Base-by-base conservation (phyloP, 345 rosid genomes). In the Syzygium aromaticum region DNA sequence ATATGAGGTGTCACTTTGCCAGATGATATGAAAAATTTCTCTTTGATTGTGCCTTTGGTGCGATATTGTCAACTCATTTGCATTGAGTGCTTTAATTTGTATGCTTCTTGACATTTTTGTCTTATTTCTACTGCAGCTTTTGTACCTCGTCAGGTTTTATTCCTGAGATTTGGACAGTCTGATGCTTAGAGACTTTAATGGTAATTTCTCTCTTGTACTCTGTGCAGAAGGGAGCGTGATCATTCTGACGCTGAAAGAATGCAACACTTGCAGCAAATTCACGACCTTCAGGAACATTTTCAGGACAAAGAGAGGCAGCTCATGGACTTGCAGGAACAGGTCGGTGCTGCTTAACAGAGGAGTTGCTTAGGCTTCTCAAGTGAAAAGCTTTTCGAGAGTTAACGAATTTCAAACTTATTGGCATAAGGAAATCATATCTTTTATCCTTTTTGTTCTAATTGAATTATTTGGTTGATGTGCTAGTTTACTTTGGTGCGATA, bases 191-290 rank as follows among this genome's bases (percentile, higher is more conserved):
- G 49, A 53, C 17, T 5, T 40, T 21, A 40, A 52, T 84, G 64
- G 30, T 86, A 84, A 86, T 86, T 86, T 85, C 67, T 85, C 51
- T 38, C 73, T 89, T 17, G 80, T 87, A 56, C 40, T 56, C 80
- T 53, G 59, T 92, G 91, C 96, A 98, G 99, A 92, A 95, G 98
- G 90, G 99, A 98, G 91, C 99, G 95, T 91, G 99, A 98, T 92
- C 99, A 95, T 90, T 94, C 98, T 85, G 99, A 96, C 88, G 98
- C 96, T 90, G 99, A 98, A 91, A 94, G 96, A 91, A 92, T 93
- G 46, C 99, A 96, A 77, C 98, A 93, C 84, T 86, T 94, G 77
- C 95, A 96, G 78, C 94, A 98, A 90, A 90, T 98, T 77, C 96
- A 90, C 64, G 99, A 98, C 63, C 93, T 96, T 87, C 99, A 96